Evolutionary conservation across 148 eudicot genomes (phyloP).

Genomic region (Dysphania ambrosioides): DNA sequence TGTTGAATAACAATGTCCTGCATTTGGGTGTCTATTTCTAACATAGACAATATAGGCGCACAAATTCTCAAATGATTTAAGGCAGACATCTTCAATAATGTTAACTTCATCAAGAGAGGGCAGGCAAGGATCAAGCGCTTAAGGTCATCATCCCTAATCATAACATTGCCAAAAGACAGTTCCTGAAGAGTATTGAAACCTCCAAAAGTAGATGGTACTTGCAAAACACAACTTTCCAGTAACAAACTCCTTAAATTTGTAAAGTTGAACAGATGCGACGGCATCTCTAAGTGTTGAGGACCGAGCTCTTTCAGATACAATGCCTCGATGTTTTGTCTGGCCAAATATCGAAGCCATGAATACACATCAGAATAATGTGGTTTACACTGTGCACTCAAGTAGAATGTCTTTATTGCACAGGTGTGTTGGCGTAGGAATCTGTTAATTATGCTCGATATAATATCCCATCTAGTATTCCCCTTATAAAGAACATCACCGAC

Average conservation of each 20-base stretch:
- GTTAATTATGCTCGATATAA: background rate
- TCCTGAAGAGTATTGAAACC: background rate
- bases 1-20: background rate
- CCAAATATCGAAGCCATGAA: constrained; percentile 8
- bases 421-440: constrained; percentile 3
- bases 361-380: constrained; percentile 9
- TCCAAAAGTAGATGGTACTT: constrained; percentile 5
- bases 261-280: constrained; percentile 4
- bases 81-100: background rate
- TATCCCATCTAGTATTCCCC: background rate
- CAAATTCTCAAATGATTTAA: constrained; percentile 6
- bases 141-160: constrained; percentile 6
- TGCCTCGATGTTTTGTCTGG: background rate
- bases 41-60: background rate
- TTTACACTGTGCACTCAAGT: background rate
- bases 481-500: background rate
- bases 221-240: constrained; percentile 1
- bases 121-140: constrained; percentile 1
- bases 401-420: background rate
- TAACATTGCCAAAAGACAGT: background rate
- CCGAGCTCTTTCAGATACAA: background rate
- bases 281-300: background rate
- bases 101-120: constrained; percentile 1
- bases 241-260: background rate
- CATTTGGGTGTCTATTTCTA: constrained; percentile 3